Conservation (phyloP, 352 stramenopile genomes). For the Phytophthora pisi region DNA sequence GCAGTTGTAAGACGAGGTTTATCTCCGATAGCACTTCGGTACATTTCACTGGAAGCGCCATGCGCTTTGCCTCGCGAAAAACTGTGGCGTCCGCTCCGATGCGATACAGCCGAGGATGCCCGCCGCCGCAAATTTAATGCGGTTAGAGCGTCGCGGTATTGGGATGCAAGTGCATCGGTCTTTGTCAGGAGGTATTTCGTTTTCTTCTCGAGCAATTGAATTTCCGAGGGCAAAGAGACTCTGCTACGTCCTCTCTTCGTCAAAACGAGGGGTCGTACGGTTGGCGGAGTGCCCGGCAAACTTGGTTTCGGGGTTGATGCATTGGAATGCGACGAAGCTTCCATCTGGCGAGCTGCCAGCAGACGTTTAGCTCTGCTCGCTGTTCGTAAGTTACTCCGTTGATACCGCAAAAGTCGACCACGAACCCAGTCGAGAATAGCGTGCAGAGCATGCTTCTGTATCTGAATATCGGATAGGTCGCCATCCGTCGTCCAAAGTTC, state of each 20-base stretch:
- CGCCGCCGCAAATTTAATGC: slow-evolving; percentile 8
- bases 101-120: slow-evolving; percentile 15
- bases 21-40: slow-evolving; percentile 10
- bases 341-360: slow-evolving; percentile 12
- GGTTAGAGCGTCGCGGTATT: slow-evolving; percentile 32
- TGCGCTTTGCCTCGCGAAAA: slow-evolving; percentile 18
- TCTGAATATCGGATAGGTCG: slow-evolving; percentile 49
- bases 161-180: slow-evolving; percentile 36
- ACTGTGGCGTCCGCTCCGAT: slow-evolving; percentile 17
- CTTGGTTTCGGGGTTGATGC: not conserved
- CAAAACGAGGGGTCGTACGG: not conserved
- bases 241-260: slow-evolving; percentile 8
- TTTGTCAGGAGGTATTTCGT: slow-evolving; percentile 62
- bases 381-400: slow-evolving; percentile 37
- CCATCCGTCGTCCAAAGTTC: slow-evolving; percentile 56
- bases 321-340: not conserved
- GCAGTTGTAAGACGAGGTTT: not conserved
- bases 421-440: slow-evolving; percentile 70
- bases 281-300: not conserved
- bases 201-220: slow-evolving; percentile 62
- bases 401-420: slow-evolving; percentile 48
- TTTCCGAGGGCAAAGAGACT: slow-evolving; percentile 41
- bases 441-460: slow-evolving; percentile 61
- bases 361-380: slow-evolving; percentile 51
- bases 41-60: slow-evolving; percentile 4